Base-by-base conservation (phyloP, 371 early-diverging fungal genomes). In the Basidiobolus meristosporus region DNA sequence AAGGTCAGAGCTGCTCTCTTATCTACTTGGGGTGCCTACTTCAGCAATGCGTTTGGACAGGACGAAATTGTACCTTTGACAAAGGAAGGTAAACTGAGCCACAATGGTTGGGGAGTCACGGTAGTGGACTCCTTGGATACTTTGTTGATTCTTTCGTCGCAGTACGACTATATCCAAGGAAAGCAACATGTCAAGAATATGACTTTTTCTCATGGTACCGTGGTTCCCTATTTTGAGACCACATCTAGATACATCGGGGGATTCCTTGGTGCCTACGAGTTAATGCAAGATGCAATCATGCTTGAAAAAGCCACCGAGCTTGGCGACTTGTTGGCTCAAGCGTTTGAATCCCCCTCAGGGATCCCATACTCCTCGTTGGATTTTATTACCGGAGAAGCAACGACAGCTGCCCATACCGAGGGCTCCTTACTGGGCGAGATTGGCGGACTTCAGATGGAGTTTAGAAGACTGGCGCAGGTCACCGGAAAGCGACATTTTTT, bases 201-300 rank as follows among this genome's bases (percentile, higher is more conserved):
- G 18, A 56, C 68, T 26, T 80, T 77, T 48, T 62, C 77, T 43
- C 65, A 73, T 55, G 63, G 78, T 36, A 75, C 58, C 7, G 63
- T 75, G 9, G 84, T 89, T 12, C 79, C 73, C 43, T 63, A 91
- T 17, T 96, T 96, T 57, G 97, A 96, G 58, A 84, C 85, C n/a
- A 88, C 79, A 0, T 93, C 93, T 40, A 76, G 97, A 1, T 70
- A 89, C 0, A 55, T 96, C 9, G 97, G 97, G 10, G 91, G 90
- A 3, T 52, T 92, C 12, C 50, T 92, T 18, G 72, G 79, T 22
- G 82, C 86, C 0, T 79, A 89, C 46, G 67, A 87, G 41, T 59
- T 86, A 20, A 66, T 76, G 0, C 68, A 67, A 15, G 82, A 88
- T 36, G 28, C 47, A 0, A 22, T 66, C 5, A 71, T 81, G 36